phyloP scores from a whole-genome alignment of 2,329 filamentous ascomycete species.

The Arthrinium puccinioides region DNA sequence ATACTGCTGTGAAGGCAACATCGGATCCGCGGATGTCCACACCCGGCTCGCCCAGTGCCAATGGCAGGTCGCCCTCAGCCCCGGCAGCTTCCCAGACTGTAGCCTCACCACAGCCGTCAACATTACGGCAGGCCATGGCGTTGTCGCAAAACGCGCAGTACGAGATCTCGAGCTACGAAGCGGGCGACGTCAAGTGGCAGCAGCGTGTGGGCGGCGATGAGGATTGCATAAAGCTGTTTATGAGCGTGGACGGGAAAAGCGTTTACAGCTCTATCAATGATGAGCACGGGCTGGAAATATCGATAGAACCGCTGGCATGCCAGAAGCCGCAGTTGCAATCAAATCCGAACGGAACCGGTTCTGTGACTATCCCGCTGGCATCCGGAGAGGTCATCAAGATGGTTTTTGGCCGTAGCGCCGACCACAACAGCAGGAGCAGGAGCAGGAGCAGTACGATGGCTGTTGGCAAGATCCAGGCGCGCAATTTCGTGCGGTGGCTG shows the following conservation, averaged over 20 bases:
- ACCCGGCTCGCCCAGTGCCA: too few relatives aligned
- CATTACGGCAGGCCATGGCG: too few relatives aligned
- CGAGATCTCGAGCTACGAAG: too few relatives aligned
- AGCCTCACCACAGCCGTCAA: too few relatives aligned
- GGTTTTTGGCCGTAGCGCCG: conserved; percentile 11
- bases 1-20: too few relatives aligned
- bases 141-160: too few relatives aligned
- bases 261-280: not conserved
- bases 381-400: conserved; percentile 5
- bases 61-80: too few relatives aligned
- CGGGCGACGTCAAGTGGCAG: too few relatives aligned
- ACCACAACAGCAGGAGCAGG: conserved; percentile 9
- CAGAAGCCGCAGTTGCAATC: not conserved
- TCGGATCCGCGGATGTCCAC: too few relatives aligned
- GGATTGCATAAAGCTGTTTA: not conserved
- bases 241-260: not conserved
- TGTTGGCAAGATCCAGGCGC: conserved; percentile 14
- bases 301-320: not conserved
- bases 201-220: too few relatives aligned
- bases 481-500: conserved; percentile 16
- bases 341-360: not conserved
- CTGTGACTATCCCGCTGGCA: not conserved
- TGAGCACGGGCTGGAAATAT: not conserved
- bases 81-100: too few relatives aligned
- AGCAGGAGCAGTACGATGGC: conserved; percentile 10